Evolutionary conservation across 345 rosid species (phyloP).

Genomic region (Gossypioides kirkii): DNA sequence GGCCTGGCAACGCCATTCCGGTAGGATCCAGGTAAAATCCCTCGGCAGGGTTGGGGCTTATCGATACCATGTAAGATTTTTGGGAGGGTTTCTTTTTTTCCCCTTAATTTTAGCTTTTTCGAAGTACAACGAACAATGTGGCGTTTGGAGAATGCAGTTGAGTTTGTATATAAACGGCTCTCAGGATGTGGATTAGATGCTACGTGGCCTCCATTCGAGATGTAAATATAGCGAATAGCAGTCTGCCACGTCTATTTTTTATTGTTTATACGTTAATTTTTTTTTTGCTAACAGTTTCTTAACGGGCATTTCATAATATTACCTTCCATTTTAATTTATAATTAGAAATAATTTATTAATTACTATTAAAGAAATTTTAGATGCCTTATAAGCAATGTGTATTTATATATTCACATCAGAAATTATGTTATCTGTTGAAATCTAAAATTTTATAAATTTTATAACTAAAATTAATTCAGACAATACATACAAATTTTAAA

Average conservation of each 20-base stretch:
- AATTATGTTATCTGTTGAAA: no score
- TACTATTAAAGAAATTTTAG: no score
- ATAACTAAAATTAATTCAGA: no score
- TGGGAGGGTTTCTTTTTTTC: not conserved
- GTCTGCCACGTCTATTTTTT: constrained; percentile 26
- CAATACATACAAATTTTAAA: no score
- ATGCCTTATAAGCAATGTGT: no score
- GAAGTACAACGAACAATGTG: constrained; percentile 20
- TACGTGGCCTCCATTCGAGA: not conserved
- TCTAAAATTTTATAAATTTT: no score
- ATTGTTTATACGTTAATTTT: no score
- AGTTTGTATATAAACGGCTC: constrained; percentile 10
- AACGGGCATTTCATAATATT: no score
- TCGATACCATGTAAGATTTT: constrained; percentile 47
- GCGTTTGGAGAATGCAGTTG: constrained; percentile 11
- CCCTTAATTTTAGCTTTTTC: constrained; percentile 13
- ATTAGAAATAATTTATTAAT: no score
- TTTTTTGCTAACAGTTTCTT: no score
- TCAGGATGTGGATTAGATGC: constrained; percentile 11
- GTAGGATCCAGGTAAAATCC: constrained; percentile 65
- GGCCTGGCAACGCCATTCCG: constrained; percentile 59
- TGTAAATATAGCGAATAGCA: constrained; percentile 5
- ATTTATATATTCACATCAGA: no score
- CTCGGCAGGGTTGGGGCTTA: constrained; percentile 52
- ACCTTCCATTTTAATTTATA: no score